Conservation (phyloP, 2,329 filamentous ascomycete species). For the Orbilia brochopaga region DNA sequence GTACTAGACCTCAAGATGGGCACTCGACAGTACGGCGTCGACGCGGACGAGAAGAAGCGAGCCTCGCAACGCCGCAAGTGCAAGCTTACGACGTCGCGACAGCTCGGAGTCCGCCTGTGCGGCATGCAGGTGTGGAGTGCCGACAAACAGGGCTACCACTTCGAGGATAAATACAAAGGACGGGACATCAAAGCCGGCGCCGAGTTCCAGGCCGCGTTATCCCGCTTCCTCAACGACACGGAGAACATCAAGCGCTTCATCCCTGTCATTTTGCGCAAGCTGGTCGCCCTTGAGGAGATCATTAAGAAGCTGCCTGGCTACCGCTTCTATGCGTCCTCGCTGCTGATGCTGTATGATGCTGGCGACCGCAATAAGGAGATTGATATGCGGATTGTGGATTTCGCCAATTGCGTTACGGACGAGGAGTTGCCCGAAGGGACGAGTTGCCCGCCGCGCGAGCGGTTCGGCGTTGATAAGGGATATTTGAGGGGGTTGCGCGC, state of each 20-base stretch:
- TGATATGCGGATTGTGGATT: constrained; percentile 96
- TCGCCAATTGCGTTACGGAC: constrained; percentile 94
- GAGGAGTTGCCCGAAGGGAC: constrained; percentile 71
- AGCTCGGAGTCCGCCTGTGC: constrained; percentile 90
- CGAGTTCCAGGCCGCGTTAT: constrained; percentile 87
- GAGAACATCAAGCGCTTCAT: constrained; percentile 83
- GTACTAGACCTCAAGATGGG: constrained; percentile 99
- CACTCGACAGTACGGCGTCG: constrained; percentile 92
- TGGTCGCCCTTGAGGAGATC: constrained; percentile 81
- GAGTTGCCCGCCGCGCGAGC: constrained; percentile 79
- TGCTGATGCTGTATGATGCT: constrained; percentile 97
- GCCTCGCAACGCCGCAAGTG: constrained; percentile 93
- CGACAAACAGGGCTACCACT: constrained; percentile 81
- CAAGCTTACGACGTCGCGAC: constrained; percentile 84
- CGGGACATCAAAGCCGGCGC: constrained; percentile 82
- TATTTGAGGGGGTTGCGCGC: constrained; percentile 85
- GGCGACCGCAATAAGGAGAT: constrained; percentile 67
- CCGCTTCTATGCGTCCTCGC: constrained; percentile 91
- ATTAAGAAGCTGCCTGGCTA: constrained; percentile 81
- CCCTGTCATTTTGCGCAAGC: constrained; percentile 81
- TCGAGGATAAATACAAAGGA: constrained; percentile 97
- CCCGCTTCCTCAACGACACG: constrained; percentile 88
- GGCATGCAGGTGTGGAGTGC: constrained; percentile 96
- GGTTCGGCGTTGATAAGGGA: constrained; percentile 80
- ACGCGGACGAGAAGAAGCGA: constrained; percentile 89